Evolutionary conservation across 306 rosid genomes (phyloP).

Genomic region (Casuarina equisetifolia): DNA sequence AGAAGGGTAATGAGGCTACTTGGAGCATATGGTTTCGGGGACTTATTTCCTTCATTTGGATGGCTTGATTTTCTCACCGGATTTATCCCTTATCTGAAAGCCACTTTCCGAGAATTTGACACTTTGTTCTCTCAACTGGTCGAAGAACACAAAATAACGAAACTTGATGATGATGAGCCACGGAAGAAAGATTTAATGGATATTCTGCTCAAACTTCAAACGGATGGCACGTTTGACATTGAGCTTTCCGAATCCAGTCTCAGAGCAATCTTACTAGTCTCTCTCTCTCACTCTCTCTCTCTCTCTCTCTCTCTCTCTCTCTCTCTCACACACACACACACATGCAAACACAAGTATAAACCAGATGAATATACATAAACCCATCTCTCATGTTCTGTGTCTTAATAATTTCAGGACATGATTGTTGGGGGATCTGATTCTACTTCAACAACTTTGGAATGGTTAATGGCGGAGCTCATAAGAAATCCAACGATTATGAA

Average conservation of each 20-base stretch:
- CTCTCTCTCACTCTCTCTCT: neutral
- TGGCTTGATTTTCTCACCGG: constrained; percentile 38
- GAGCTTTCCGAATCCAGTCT: constrained; percentile 8
- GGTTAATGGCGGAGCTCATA: constrained; percentile 38
- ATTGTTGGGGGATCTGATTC: constrained; percentile 23
- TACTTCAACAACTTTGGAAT: constrained; percentile 16
- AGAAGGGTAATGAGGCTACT: neutral
- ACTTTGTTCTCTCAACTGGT: constrained; percentile 3
- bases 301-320: neutral
- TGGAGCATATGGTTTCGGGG: neutral
- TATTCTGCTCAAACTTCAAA: constrained; percentile 27
- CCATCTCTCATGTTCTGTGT: neutral
- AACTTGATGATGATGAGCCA: neutral
- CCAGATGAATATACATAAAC: neutral
- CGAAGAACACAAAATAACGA: constrained; percentile 24
- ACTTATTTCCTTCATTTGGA: constrained; percentile 10
- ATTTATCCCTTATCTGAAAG: neutral
- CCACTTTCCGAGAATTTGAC: constrained; percentile 3
- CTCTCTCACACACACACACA: too few relatives aligned
- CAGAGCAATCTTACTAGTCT: constrained; percentile 34
- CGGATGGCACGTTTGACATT: neutral
- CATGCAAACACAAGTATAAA: too few relatives aligned
- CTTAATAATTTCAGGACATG: constrained; percentile 30
- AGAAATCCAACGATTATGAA: constrained; percentile 30
- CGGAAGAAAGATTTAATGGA: constrained; percentile 10